A percentile compares a stretch with the other conserved stretches of the same genome.
phyloP scores from a whole-genome alignment of 2,329 filamentous ascomycete species.

The Neonectria faginata region DNA sequence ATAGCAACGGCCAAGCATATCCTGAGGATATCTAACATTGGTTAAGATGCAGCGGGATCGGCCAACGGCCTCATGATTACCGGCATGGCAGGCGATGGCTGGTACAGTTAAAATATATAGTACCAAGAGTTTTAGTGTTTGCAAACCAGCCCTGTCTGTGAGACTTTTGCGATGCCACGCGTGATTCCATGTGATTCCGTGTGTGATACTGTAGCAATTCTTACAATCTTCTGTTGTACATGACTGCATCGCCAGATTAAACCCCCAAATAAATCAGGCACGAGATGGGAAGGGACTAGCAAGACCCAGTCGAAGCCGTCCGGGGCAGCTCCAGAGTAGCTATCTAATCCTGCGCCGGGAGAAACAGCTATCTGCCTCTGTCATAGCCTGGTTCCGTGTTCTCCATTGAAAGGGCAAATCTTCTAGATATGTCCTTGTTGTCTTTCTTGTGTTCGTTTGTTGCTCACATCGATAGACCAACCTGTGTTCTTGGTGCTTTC shows the following conservation, averaged over 20 bases:
- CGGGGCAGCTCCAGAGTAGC: neutral
- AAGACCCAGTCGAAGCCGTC: neutral
- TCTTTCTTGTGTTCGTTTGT: neutral
- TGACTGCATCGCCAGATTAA: neutral
- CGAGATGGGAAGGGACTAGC: neutral
- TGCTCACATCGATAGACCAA: neutral
- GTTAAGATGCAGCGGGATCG: neutral
- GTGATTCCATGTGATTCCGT: neutral
- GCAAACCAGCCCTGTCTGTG: neutral
- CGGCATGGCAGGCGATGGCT: neutral
- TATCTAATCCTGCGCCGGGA: neutral
- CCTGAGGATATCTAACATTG: neutral
- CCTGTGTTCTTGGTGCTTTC: neutral
- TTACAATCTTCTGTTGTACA: neutral
- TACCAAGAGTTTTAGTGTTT: neutral
- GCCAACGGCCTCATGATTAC: neutral
- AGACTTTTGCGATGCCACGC: neutral
- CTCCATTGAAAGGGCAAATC: neutral
- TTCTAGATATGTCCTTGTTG: too few relatives aligned
- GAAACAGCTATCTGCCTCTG: neutral
- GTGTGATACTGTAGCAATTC: neutral
- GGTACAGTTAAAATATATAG: neutral
- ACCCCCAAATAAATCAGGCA: neutral
- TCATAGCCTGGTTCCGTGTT: neutral
- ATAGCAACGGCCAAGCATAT: neutral